phyloP scores from a whole-genome alignment of 768 basidiomycete species.

The Grammothele lineata region DNA sequence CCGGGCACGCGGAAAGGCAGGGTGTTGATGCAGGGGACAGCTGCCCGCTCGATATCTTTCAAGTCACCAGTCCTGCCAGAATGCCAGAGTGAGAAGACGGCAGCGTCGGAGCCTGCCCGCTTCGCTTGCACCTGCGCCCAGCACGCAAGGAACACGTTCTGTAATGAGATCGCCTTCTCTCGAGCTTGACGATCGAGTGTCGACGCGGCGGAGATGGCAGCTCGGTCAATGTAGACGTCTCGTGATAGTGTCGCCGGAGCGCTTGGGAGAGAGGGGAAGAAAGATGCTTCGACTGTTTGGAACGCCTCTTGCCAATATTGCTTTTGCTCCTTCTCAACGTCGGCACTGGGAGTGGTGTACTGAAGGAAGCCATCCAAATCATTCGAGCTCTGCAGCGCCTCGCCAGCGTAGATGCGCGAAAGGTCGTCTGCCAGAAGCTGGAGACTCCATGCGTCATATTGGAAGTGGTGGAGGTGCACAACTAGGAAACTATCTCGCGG shows the following conservation, averaged over 20 bases:
- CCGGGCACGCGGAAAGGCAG: constrained; percentile 33
- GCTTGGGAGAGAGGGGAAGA: constrained; percentile 16
- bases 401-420: constrained; percentile 29
- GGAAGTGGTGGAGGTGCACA: constrained; percentile 44
- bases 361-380: constrained; percentile 12
- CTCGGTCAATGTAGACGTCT: constrained; percentile 26
- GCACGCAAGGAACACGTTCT: constrained; percentile 38
- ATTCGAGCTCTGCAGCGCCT: constrained; percentile 10
- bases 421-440: constrained; percentile 38
- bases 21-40: constrained; percentile 42
- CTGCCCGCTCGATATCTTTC: constrained; percentile 31
- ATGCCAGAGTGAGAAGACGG: constrained; percentile 45
- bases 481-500: constrained; percentile 20
- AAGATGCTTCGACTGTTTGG: constrained; percentile 23
- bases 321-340: constrained; percentile 11
- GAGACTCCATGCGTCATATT: constrained; percentile 48
- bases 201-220: constrained; percentile 40
- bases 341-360: not conserved
- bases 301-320: constrained; percentile 36
- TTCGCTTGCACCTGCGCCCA: constrained; percentile 39
- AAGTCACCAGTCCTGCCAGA: constrained; percentile 33
- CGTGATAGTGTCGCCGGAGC: constrained; percentile 3
- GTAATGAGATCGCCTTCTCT: constrained; percentile 29
- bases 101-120: constrained; percentile 23
- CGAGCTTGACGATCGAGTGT: constrained; percentile 44